phyloP scores from a whole-genome alignment of 306 rosid genomes.

The Ceratonia siliqua region DNA sequence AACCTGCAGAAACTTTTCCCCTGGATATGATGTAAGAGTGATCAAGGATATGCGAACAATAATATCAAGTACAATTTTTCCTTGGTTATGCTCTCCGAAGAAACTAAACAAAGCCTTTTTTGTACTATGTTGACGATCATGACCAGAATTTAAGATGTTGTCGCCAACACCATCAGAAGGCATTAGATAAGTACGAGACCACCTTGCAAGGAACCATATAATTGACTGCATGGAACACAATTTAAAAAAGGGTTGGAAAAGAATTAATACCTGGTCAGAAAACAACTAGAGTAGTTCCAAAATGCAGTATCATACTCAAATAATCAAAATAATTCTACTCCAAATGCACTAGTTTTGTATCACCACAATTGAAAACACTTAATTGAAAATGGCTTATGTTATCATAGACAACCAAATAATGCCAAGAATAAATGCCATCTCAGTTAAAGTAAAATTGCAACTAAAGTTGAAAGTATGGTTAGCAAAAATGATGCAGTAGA shows the following conservation, averaged over 20 bases:
- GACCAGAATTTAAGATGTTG: conserved; percentile 48
- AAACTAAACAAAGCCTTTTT: conserved; percentile 57
- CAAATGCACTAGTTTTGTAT: neutral
- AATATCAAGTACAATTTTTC: conserved; percentile 81
- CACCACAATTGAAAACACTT: neutral
- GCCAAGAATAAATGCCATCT: conserved; percentile 1
- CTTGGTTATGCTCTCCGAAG: conserved; percentile 87
- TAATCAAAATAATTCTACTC: neutral
- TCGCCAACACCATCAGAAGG: conserved; percentile 61
- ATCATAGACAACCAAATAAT: conserved; percentile 12
- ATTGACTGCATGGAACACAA: conserved; percentile 69
- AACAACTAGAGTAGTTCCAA: conserved; percentile 1
- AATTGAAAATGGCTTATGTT: conserved; percentile 1
- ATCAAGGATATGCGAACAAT: conserved; percentile 73
- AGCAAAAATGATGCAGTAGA: conserved; percentile 3
- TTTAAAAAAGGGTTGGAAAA: conserved; percentile 25
- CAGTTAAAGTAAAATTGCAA: neutral
- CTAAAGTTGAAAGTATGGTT: neutral
- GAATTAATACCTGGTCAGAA: conserved; percentile 16
- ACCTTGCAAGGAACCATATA: conserved; percentile 95
- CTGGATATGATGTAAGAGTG: conserved; percentile 76
- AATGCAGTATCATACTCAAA: conserved; percentile 16
- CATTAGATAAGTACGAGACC: conserved; percentile 89
- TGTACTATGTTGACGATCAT: conserved; percentile 46
- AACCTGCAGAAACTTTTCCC: conserved; percentile 93